phyloP scores from a whole-genome alignment of 1,139 yeast genomes.

The Suhomyces chickasaworum region DNA sequence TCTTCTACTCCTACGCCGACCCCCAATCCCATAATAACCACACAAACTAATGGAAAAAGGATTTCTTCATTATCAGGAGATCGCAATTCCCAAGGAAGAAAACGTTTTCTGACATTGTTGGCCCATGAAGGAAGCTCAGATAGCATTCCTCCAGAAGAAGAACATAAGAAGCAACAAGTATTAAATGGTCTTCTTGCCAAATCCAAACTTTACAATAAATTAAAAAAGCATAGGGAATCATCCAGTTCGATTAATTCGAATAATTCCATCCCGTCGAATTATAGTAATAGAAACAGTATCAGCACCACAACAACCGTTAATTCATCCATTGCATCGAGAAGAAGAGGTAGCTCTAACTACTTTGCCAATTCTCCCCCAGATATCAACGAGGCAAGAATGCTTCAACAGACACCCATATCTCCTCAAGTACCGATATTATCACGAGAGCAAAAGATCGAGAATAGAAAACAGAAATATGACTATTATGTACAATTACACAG shows the following conservation, averaged over 20 bases:
- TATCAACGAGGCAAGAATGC: slow-evolving; percentile 15
- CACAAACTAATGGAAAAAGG: slow-evolving; percentile 15
- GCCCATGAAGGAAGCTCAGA: slow-evolving; percentile 17
- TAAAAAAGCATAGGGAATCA: slow-evolving; percentile 45
- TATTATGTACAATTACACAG: slow-evolving; percentile 35
- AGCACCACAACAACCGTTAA: slow-evolving; percentile 28
- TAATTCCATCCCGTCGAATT: slow-evolving; percentile 24
- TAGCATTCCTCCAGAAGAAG: slow-evolving; percentile 18
- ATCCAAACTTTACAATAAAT: slow-evolving; percentile 39
- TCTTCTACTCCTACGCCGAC: slow-evolving; percentile 10
- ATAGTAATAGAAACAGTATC: slow-evolving; percentile 30
- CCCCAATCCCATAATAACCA: slow-evolving; percentile 5
- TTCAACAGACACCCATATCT: slow-evolving; percentile 13
- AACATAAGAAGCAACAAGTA: slow-evolving; percentile 28
- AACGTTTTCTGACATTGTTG: slow-evolving; percentile 31
- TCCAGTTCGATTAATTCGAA: slow-evolving; percentile 33
- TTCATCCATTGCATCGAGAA: slow-evolving; percentile 24
- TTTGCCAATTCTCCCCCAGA: slow-evolving; percentile 19
- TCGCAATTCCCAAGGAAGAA: slow-evolving; percentile 24
- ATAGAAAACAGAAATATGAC: slow-evolving; percentile 37
- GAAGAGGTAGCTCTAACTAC: slow-evolving; percentile 29
- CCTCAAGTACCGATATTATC: slow-evolving; percentile 22
- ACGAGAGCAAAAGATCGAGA: slow-evolving; percentile 33
- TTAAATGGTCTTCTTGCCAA: slow-evolving; percentile 39
- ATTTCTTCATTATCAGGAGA: slow-evolving; percentile 21